Conservation (phyloP, 2,329 filamentous ascomycete species). For the Aspergillus brunneoviolaceus region DNA sequence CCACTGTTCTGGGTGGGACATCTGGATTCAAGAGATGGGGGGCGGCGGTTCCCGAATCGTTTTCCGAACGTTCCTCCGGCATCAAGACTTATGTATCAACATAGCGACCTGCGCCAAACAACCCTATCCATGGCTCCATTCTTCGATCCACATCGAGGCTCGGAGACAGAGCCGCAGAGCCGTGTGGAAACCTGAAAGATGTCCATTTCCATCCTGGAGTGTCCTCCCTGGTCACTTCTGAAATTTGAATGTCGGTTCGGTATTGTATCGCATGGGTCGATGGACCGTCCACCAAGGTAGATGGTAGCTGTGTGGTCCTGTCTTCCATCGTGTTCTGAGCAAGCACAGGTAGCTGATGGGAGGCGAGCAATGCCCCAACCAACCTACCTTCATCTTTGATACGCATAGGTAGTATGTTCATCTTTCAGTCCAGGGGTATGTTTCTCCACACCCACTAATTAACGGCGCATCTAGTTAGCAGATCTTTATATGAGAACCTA, state of each 20-base stretch:
- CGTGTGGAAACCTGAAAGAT: neutral
- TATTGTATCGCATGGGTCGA: neutral
- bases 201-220: neutral
- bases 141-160: constrained; percentile 10
- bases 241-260: neutral
- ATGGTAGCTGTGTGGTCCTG: neutral
- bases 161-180: constrained; percentile 12
- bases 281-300: neutral
- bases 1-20: neutral
- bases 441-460: too few relatives aligned
- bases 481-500: too few relatives aligned
- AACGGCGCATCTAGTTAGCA: too few relatives aligned
- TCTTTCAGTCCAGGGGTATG: too few relatives aligned
- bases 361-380: neutral
- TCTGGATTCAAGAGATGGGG: constrained; percentile 18
- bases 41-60: constrained; percentile 2
- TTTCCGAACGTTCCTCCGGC: constrained; percentile 2
- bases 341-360: neutral
- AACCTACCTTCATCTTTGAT: neutral
- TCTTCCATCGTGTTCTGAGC: neutral
- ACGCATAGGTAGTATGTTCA: too few relatives aligned
- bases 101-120: constrained; percentile 9
- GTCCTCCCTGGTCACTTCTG: neutral
- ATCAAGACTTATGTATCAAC: constrained; percentile 1
- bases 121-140: constrained; percentile 15